Evolutionary conservation across 2,329 filamentous ascomycete genomes (phyloP).

Genomic region (Epichloe scottii): DNA sequence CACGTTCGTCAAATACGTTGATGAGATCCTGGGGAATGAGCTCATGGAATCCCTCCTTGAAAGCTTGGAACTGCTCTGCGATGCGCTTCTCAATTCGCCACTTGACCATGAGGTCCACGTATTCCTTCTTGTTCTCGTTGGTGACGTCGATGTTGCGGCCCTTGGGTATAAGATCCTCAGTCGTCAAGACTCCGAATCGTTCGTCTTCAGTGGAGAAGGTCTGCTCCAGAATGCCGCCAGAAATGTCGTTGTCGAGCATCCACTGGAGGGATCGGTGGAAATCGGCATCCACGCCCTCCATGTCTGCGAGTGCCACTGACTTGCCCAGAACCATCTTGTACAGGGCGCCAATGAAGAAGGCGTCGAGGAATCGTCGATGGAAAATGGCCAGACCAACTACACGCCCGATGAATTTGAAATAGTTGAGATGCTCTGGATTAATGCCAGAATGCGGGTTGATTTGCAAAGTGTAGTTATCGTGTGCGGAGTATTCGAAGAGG

Average conservation of each 20-base stretch:
- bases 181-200: slow-evolving; percentile 86
- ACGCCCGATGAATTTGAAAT: slow-evolving; percentile 98
- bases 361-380: slow-evolving; percentile 92
- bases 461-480: slow-evolving; percentile 99
- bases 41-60: slow-evolving; percentile 95
- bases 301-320: slow-evolving; percentile 80
- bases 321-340: slow-evolving; percentile 99
- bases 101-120: slow-evolving; percentile 95
- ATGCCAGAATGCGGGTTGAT: slow-evolving; percentile 99
- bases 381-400: slow-evolving; percentile 96
- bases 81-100: slow-evolving; percentile 99
- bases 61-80: slow-evolving; percentile 95
- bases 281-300: slow-evolving; percentile 98
- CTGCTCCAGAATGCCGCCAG: slow-evolving; percentile 80
- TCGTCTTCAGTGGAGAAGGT: slow-evolving; percentile 97
- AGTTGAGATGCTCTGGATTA: slow-evolving; percentile 97
- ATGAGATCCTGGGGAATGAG: slow-evolving; percentile 92
- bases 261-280: slow-evolving; percentile 94
- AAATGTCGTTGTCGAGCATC: slow-evolving; percentile 96
- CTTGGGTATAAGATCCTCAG: slow-evolving; percentile 83
- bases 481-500: slow-evolving; percentile 96
- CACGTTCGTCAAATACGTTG: slow-evolving; percentile 96
- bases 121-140: slow-evolving; percentile 98
- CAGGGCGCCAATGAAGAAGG: slow-evolving; percentile 96
- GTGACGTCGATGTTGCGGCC: slow-evolving; percentile 91